phyloP scores from a whole-genome alignment of 2,329 filamentous ascomycete species.

The Cadophora malorum region DNA sequence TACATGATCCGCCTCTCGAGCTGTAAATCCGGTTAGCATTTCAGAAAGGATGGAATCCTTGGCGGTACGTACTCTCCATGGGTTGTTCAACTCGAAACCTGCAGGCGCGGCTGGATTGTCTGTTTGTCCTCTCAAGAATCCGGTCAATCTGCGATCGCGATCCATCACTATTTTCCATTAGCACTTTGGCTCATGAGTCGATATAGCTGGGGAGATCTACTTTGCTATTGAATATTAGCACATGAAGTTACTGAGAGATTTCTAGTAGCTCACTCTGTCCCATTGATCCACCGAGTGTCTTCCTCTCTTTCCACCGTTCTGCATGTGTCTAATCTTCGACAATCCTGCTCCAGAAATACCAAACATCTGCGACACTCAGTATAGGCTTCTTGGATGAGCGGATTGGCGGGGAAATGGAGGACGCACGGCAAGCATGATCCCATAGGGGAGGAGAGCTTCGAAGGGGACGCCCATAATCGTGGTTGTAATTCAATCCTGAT shows the following conservation, averaged over 20 bases:
- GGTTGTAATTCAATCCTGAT: conserved; percentile 35
- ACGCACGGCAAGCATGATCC: conserved; percentile 49
- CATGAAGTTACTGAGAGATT: conserved; percentile 17
- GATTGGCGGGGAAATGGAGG: neutral
- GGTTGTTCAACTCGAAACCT: conserved; percentile 51
- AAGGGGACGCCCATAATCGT: conserved; percentile 50
- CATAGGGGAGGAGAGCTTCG: conserved; percentile 51
- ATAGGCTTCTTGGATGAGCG: conserved; percentile 8
- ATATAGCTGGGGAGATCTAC: conserved; percentile 33
- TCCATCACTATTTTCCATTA: conserved; percentile 49
- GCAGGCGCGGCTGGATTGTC: conserved; percentile 47
- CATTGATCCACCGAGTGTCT: conserved; percentile 50
- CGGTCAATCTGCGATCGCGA: conserved; percentile 50
- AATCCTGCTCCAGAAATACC: conserved; percentile 48
- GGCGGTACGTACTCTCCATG: conserved; percentile 48
- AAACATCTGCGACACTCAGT: conserved; percentile 48
- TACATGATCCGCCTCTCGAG: conserved; percentile 44
- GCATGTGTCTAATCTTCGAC: conserved; percentile 47
- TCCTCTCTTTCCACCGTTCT: conserved; percentile 49
- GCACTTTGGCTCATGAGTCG: neutral
- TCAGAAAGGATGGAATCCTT: neutral
- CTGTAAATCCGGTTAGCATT: conserved; percentile 32
- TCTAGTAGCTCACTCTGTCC: conserved; percentile 46
- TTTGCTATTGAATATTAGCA: conserved; percentile 46
- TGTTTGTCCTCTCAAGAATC: conserved; percentile 48